A percentile compares a stretch with the other conserved stretches of the same genome.
phyloP scores from a whole-genome alignment of 208 protist genomes.

The Trypanosoma brucei region DNA sequence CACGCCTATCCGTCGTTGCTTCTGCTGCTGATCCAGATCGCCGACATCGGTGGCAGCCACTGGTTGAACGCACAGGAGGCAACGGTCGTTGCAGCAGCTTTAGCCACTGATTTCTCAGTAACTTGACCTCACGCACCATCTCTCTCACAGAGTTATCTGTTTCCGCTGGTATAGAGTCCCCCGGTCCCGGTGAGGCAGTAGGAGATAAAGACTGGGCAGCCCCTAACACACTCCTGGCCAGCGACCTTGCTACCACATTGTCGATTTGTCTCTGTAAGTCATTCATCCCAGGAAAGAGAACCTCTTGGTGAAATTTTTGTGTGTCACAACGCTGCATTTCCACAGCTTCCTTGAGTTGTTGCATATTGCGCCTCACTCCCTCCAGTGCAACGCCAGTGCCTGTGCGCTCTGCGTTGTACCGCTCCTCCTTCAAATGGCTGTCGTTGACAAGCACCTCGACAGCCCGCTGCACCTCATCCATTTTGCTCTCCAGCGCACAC shows the following conservation, averaged over 20 bases:
- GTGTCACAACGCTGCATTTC: constrained; percentile 4
- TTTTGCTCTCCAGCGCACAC: constrained; percentile 22
- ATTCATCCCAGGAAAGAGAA: constrained; percentile 14
- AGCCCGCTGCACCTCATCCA: constrained; percentile 29
- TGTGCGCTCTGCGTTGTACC: constrained; percentile 46
- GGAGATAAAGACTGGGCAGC: neutral
- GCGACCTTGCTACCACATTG: neutral
- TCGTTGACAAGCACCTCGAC: constrained; percentile 47
- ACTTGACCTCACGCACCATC: constrained; percentile 38
- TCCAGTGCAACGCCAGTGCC: constrained; percentile 3
- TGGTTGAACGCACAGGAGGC: too few species aligned
- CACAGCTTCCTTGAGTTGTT: constrained; percentile 8
- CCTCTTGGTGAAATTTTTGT: constrained; percentile 8
- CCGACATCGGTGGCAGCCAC: neutral
- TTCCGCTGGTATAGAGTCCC: neutral
- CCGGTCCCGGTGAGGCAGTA: neutral
- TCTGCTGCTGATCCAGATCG: neutral
- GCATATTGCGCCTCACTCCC: constrained; percentile 4
- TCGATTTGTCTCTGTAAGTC: constrained; percentile 23
- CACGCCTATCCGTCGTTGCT: neutral
- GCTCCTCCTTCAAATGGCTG: constrained; percentile 60
- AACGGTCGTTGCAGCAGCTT: constrained; percentile 21
- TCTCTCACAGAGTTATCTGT: constrained; percentile 5
- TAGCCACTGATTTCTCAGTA: constrained; percentile 45
- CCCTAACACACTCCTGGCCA: neutral